Evolutionary conservation across 768 basidiomycete species (phyloP), one percentile per base, ranked within the genome.

Genomic region (Kwoniella newhampshirensis): DNA sequence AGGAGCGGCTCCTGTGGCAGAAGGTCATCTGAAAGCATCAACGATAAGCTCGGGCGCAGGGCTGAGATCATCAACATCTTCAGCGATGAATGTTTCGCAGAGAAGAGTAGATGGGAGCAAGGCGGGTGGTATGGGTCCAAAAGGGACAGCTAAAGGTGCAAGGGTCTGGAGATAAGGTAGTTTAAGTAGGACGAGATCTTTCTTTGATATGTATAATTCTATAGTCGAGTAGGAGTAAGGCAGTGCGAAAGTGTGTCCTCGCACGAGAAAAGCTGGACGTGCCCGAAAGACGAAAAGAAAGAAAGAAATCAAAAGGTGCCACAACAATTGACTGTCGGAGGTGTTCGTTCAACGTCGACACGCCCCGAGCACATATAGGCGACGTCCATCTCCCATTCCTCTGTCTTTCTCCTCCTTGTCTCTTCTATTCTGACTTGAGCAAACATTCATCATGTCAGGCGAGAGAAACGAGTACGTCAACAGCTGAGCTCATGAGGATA

Each of bases 91-190:
- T 1, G 21, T 7, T 27, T 11, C 41, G 42, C 17, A 42, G 39
- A 54, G 57, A 51, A 60, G 37, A 28, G 53, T 49, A 20, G 60
- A 62, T 62, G 28, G 62, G 41, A 48, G 41, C 17, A 64, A 68
- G 51, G 55, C 57, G n/a, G 59, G 51, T n/a, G 60, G 63, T 21
- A 56, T 64, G 12, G 57, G 63, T 32, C 59, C 66, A 8, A 60
- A 47, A 26, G 57, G 44, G 17, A 51, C 57, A 12, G 51, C 30
- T 21, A 46, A 40, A 36, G 18, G 21, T 12, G 49, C 42, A 21
- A 49, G 51, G 0, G 44, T 48, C 7, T 59, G 57, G 57, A 52
- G 42, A 23, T 55, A n/a, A 39, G 13, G n/a, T n/a, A n/a, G n/a
- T n/a, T n/a, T n/a, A n/a, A n/a, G n/a, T n/a, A n/a, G n/a, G 32